Evolutionary conservation across 805 yeast species (phyloP).

Genomic region (Candida adriatica): DNA sequence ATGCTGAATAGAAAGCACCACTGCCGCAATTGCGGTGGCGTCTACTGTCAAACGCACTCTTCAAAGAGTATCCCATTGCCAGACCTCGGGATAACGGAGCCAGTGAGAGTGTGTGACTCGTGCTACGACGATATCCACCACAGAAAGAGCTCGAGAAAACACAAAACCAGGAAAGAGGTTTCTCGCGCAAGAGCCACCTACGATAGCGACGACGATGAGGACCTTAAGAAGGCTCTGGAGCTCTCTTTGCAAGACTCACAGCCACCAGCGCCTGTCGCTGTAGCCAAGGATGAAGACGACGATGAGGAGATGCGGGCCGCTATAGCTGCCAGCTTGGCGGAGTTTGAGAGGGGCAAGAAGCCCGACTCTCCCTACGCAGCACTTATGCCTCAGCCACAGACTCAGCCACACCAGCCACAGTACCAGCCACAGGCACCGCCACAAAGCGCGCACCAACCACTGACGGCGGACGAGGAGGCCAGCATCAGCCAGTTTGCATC

Average conservation of each 20-base stretch:
- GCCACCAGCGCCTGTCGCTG: constrained; percentile 6
- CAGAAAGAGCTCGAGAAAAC: constrained; percentile 26
- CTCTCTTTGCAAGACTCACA: constrained; percentile 59
- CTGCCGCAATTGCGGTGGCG: constrained; percentile 96
- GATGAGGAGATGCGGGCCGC: constrained; percentile 92
- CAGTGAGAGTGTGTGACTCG: constrained; percentile 91
- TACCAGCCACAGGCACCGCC: constrained; percentile 1
- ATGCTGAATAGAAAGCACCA: constrained; percentile 90
- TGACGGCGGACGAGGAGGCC: constrained; percentile 46
- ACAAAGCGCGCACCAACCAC: neutral
- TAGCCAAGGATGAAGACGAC: constrained; percentile 42
- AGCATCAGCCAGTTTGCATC: constrained; percentile 62
- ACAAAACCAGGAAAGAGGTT: constrained; percentile 19
- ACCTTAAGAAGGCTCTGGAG: constrained; percentile 69
- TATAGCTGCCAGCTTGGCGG: constrained; percentile 83
- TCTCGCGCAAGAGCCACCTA: constrained; percentile 20
- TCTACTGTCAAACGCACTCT: constrained; percentile 83
- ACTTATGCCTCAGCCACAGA: constrained; percentile 12
- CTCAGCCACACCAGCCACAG: neutral
- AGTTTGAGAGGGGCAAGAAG: constrained; percentile 39
- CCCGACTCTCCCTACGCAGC: constrained; percentile 19
- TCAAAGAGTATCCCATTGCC: constrained; percentile 64
- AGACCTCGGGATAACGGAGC: constrained; percentile 76
- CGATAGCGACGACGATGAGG: constrained; percentile 62
- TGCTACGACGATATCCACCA: constrained; percentile 59